Evolutionary conservation across 2,329 filamentous ascomycete species (phyloP).

Genomic region (Tympanopsis confertula): DNA sequence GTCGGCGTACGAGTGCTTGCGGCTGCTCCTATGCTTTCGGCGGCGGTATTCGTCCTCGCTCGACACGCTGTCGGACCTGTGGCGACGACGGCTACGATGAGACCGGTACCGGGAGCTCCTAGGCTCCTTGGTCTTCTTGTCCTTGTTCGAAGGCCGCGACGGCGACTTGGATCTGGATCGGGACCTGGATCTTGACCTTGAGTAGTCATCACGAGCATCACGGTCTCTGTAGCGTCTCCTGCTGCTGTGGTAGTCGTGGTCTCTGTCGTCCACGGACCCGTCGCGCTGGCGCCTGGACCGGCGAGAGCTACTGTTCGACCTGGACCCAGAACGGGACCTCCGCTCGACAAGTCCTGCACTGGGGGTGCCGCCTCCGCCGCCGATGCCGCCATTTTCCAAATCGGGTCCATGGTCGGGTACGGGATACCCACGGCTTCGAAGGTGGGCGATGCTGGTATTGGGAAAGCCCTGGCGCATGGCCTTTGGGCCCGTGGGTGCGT

Average conservation of each 20-base stretch:
- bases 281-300: slow-evolving; percentile 36
- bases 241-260: slow-evolving; percentile 14
- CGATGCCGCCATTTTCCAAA: not conserved
- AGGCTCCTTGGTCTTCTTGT: too few relatives aligned
- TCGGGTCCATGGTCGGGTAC: not conserved
- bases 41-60: slow-evolving; percentile 35
- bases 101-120: slow-evolving; percentile 26
- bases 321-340: not conserved
- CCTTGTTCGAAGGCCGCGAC: slow-evolving; percentile 13
- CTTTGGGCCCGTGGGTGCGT: slow-evolving; percentile 82
- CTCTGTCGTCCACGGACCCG: slow-evolving; percentile 22
- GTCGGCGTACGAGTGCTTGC: slow-evolving; percentile 23
- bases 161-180: slow-evolving; percentile 14
- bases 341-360: not conserved
- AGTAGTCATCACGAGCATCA: slow-evolving; percentile 14
- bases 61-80: slow-evolving; percentile 36
- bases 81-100: slow-evolving; percentile 34
- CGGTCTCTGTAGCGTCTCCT: slow-evolving; percentile 21
- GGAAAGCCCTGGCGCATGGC: slow-evolving; percentile 84
- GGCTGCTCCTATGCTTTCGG: slow-evolving; percentile 33
- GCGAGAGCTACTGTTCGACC: slow-evolving; percentile 15
- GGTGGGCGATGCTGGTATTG: slow-evolving; percentile 64
- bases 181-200: slow-evolving; percentile 15
- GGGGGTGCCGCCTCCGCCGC: too few relatives aligned
- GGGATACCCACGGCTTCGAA: slow-evolving; percentile 28